Percentiles rank a stretch among this genome's conserved stretches.
Evolutionary conservation across 306 rosid species (phyloP).

Genomic region (Dryas octopetala): DNA sequence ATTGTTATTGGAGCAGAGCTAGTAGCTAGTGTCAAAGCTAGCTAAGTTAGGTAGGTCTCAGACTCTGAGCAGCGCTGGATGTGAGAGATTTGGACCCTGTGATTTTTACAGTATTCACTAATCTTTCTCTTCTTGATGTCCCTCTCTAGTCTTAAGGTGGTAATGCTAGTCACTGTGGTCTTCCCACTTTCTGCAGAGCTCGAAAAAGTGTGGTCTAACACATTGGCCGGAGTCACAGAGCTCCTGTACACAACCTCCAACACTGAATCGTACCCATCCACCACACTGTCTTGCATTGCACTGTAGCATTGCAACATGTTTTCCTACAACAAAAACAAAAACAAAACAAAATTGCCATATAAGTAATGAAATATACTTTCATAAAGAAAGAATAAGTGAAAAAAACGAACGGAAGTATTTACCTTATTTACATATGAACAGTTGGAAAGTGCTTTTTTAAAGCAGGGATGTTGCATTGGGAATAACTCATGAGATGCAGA

Average conservation of each 20-base stretch:
- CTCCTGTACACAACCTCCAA: constrained; percentile 56
- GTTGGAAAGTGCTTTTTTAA: constrained; percentile 51
- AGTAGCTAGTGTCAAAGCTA: neutral
- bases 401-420: constrained; percentile 18
- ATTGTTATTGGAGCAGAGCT: neutral
- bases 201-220: constrained; percentile 70
- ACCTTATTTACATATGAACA: constrained; percentile 67
- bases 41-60: constrained; percentile 6
- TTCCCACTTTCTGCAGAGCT: constrained; percentile 68
- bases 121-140: constrained; percentile 57
- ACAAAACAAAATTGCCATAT: neutral
- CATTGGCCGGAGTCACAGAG: constrained; percentile 68
- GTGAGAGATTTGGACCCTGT: constrained; percentile 45
- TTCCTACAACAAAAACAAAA: constrained; percentile 43
- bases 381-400: neutral
- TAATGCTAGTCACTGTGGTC: constrained; percentile 23
- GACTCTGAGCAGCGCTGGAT: constrained; percentile 31
- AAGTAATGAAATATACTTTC: neutral
- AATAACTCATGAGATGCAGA: constrained; percentile 72
- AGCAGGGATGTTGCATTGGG: constrained; percentile 77
- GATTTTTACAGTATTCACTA: constrained; percentile 33
- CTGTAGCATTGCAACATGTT: constrained; percentile 52
- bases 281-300: constrained; percentile 48
- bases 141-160: constrained; percentile 38
- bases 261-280: constrained; percentile 55